phyloP scores from a whole-genome alignment of 2,329 filamentous ascomycete genomes.

The Cladophialophora psammophila region DNA sequence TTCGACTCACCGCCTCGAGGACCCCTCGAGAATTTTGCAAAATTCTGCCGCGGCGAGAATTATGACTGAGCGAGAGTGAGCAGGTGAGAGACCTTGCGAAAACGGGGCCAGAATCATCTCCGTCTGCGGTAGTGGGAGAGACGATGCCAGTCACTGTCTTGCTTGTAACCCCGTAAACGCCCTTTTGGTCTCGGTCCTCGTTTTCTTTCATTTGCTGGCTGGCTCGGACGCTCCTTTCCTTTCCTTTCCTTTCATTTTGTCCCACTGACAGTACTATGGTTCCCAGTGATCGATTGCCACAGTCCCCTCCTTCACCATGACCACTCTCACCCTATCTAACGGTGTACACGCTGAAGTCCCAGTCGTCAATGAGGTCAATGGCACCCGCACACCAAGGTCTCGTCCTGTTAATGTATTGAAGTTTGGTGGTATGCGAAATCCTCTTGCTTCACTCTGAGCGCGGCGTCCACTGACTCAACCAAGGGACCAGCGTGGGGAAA shows the following conservation, averaged over 20 bases:
- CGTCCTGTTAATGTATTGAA: conserved; percentile 35
- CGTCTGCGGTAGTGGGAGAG: neutral
- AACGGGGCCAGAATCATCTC: conserved; percentile 4
- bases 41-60: conserved; percentile 27
- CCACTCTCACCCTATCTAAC: conserved; percentile 36
- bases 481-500: conserved; percentile 94
- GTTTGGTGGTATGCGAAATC: conserved; percentile 34
- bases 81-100: neutral
- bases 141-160: conserved; percentile 13
- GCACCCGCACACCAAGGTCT: conserved; percentile 23
- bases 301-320: conserved; percentile 25
- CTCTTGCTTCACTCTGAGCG: neutral
- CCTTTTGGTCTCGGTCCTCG: conserved; percentile 8
- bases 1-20: conserved; percentile 15
- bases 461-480: conserved; percentile 21
- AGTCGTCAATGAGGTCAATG: conserved; percentile 24
- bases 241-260: conserved; percentile 16
- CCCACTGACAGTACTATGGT: conserved; percentile 22
- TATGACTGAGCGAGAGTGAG: conserved; percentile 11
- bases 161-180: conserved; percentile 1
- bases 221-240: neutral
- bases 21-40: conserved; percentile 24
- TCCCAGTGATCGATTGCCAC: conserved; percentile 1
- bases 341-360: conserved; percentile 32
- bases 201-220: conserved; percentile 12